Base-by-base conservation (phyloP, 805 yeast genomes). In the Blastobotrys terrestris region DNA sequence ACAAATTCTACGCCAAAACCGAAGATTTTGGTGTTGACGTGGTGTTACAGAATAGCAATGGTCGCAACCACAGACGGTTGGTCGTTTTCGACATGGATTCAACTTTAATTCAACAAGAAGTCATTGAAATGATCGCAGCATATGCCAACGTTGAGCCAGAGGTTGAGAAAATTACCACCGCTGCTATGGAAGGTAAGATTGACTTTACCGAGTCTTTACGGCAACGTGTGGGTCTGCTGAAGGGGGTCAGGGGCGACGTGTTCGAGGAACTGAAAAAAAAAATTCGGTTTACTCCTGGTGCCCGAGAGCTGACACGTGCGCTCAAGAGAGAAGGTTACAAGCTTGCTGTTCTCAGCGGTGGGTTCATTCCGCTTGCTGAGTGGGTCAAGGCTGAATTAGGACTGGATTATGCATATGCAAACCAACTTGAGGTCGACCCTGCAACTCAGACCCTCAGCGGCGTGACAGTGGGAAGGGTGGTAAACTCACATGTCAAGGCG, bases 31-130 rank as follows among this genome's bases (percentile, higher is more conserved):
- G 16, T 3, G 14, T 45, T 22, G 48, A 45, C 31, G 40, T 45
- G 14, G 39, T 45, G 8, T 14, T 45, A 11, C 64, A n/a, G 56
- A 57, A 8, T 63, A 62, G 14, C 13, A 41, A n/a, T 22, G 15
- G 31, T 21, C 20, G 40, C 2, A 13, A 26, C 22, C 15, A 20
- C 7, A 40, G 42, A 22, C 18, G 26, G 16, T 73, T 94, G 48
- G 83, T 87, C 56, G 87, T 95, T 8, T 94, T 94, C 65, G 99
- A 94, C 63, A 94, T 94, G 99, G 99, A 94, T 72, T 90, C 97
- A 0, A 94, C 99, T 0, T 73, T 94, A 64, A 94, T 94, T 58
- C 84, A 86, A 67, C 98, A 94, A 70, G 99, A 94, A 70, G 97
- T 94, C 41, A 94, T 94, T 60, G 99, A 94, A 65, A 70, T 94